Percentiles rank a stretch among this genome's conserved stretches.
Evolutionary conservation across 306 rosid species (phyloP).

Genomic region (Cucurbita maxima): DNA sequence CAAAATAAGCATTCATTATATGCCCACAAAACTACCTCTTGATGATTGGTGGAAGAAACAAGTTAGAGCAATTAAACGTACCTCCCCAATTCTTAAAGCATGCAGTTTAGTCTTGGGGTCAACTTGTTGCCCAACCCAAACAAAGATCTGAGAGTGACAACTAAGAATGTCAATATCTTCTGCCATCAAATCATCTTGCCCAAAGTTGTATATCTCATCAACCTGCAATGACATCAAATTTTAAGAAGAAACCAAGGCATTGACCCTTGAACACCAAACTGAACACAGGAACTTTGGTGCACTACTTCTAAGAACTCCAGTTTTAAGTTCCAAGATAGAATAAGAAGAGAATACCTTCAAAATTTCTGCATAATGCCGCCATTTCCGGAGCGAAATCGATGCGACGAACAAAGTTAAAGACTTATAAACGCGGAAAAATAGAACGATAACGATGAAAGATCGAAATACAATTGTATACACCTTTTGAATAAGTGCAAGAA

Average conservation of each 20-base stretch:
- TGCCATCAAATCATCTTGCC: slow-evolving; percentile 97
- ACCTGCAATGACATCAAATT: slow-evolving; percentile 32
- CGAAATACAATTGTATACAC: slow-evolving; percentile 20
- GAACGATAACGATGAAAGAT: background rate
- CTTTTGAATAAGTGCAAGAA: slow-evolving; percentile 57
- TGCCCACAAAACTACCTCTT: background rate
- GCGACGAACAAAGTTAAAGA: slow-evolving; percentile 11
- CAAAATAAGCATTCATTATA: background rate
- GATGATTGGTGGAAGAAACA: background rate
- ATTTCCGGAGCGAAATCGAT: slow-evolving; percentile 2
- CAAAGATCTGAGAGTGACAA: slow-evolving; percentile 73
- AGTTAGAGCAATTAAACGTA: slow-evolving; percentile 16
- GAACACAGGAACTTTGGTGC: background rate
- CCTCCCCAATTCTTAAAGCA: slow-evolving; percentile 88
- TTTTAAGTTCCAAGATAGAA: background rate
- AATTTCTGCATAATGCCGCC: slow-evolving; percentile 33
- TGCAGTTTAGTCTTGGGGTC: slow-evolving; percentile 50
- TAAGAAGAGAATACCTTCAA: slow-evolving; percentile 46
- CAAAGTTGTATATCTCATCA: slow-evolving; percentile 73
- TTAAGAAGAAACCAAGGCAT: background rate
- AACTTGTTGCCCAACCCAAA: slow-evolving; percentile 90
- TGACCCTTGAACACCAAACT: background rate
- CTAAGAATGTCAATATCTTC: slow-evolving; percentile 78
- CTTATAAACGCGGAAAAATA: background rate
- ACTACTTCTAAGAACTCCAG: background rate